Percentiles rank a stretch among this genome's conserved stretches.
Conservation (phyloP, 202 grass and related monocot genomes). For the Alloteropsis angusta region DNA sequence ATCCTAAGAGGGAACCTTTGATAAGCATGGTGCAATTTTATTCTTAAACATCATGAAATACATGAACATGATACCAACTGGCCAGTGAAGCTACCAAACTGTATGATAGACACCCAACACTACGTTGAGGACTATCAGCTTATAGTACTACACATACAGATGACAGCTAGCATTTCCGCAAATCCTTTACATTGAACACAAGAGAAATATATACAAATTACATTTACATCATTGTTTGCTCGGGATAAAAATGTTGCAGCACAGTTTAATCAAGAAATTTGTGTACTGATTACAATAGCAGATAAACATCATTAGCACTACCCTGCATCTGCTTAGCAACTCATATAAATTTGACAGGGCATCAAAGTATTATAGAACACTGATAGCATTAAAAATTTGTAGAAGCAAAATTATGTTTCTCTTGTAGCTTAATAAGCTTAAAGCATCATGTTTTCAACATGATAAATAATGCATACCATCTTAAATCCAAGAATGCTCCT, state of each 20-base stretch:
- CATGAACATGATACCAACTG: neutral
- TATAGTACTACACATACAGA: neutral
- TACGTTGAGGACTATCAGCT: constrained; percentile 1
- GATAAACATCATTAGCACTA: neutral
- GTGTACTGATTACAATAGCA: neutral
- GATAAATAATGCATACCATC: constrained; percentile 31
- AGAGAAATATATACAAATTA: neutral
- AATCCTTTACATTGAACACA: neutral
- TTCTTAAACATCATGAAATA: constrained; percentile 27
- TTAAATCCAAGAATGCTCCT: constrained; percentile 56
- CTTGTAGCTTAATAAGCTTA: neutral
- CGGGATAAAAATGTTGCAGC: neutral
- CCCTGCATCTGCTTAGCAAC: neutral
- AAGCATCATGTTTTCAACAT: neutral
- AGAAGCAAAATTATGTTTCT: constrained; percentile 3
- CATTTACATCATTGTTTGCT: neutral
- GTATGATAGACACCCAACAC: neutral
- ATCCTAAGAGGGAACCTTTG: constrained; percentile 29
- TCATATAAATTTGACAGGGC: constrained; percentile 1
- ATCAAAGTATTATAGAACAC: neutral
- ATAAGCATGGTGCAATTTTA: constrained; percentile 5
- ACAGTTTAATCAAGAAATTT: neutral
- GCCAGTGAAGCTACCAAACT: neutral
- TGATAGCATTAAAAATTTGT: neutral
- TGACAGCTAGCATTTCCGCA: neutral